Evolutionary conservation across 768 basidiomycete species (phyloP), one percentile per base, ranked within the genome.

Genomic region (Phylloporus rhodoxanthus): DNA sequence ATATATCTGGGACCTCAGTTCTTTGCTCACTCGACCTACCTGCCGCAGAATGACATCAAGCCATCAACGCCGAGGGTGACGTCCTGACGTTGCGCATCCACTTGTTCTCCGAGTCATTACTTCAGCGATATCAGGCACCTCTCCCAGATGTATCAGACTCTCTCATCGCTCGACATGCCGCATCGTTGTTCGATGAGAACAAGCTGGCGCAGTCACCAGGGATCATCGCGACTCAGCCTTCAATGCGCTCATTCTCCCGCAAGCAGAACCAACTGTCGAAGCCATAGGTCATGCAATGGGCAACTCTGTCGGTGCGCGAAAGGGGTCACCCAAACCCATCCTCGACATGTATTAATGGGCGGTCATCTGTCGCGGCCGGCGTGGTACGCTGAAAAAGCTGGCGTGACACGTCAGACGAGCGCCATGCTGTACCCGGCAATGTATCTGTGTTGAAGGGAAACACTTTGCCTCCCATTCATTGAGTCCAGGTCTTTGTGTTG

Each of bases 201-300:
- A 26, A 6, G 25, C 25, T 26, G 25, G 25, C 25, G 25, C 25
- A 26, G 25, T 26, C 5, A 5, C 23, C 23, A 5, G 23, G 25
- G 7, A 6, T 7, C 25, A 26, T 5, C 23, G 25, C 5, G 25
- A 7, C 4, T 7, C 25, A 26, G 7, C 25, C 25, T 81, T 80
- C 64, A 77, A 78, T 59, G 69, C 72, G 6, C 69, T 78, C 26
- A 28, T 28, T 49, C 73, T 84, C 46, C 82, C 80, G 5, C 76
- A 78, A 59, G 76, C 80, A 9, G 74, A 78, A 44, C 50, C 52
- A 11, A 70, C 77, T 6, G 62, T 84, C 45, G 76, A 81, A 66
- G 76, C 82, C n/a, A 77, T 84, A 36, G 82, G 83, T 4, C 79
- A 83, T 57, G 76, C 80, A 14, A 68, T 80, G 36, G 79, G 82